Base-by-base conservation (phyloP, 2,329 filamentous ascomycete genomes). In the Fusarium lateritium region DNA sequence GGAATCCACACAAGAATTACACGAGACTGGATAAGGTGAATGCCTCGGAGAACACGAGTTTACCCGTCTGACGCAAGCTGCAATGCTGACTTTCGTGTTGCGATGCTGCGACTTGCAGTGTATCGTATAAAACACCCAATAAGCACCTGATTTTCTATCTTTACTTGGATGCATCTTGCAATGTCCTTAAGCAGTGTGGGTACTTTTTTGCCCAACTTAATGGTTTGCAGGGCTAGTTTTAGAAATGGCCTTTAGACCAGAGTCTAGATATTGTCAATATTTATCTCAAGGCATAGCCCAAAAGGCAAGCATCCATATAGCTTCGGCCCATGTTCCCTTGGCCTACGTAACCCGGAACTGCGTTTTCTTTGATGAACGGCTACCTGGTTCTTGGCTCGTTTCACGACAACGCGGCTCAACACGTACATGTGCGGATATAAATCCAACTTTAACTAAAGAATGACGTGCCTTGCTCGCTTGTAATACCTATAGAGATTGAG, bases 401-500 rank as follows among this genome's bases (percentile, higher is more conserved):
- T 65, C 62, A 65, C 55, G 38, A 66, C 39, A 65, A 65, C 60
- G 53, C 61, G 62, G 53, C 53, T 65, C 47, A 49, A 65, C 54
- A 42, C 47, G 47, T 61, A 65, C 43, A 38, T 60, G 42, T 33
- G 45, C 33, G 14, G 45, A n/a, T 65, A 39, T 38, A 43, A 22
- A 28, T 42, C 28, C 53, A 55, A 40, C 33, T 36, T 24, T 38
- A 46, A 51, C 46, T 13, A 39, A 40, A 34, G 21, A 55, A 65
- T 65, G 62, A 61, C 54, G 54, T 65, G 46, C 62, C 47, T n/a
- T 24, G 24, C 55, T 65, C 62, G 62, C 55, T 66, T 65, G 55
- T 66, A n/a, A 55, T 50, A 34, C 47, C 24, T 45, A 13, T 26
- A 61, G 43, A 60, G 46, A 65, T 65, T 65, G 62, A 28, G 60